Conservation (phyloP, 306 rosid species). For the Vigna radiata region DNA sequence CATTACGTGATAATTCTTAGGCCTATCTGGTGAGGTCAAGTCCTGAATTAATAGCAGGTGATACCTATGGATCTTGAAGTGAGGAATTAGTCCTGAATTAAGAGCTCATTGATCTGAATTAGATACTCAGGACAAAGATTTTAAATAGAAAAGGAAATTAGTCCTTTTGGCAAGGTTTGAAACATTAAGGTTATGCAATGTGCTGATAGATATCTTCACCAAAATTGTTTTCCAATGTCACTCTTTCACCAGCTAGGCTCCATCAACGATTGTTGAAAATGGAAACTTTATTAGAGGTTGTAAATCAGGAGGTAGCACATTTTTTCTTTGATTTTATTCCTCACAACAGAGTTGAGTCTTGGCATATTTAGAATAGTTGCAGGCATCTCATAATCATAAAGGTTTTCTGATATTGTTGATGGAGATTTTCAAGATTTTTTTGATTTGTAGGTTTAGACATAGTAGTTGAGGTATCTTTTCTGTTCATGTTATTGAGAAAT, state of each 20-base stretch:
- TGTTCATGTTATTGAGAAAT: conserved; percentile 35
- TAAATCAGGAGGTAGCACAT: conserved; percentile 41
- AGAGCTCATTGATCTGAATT: conserved; percentile 38
- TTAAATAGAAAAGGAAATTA: conserved; percentile 22
- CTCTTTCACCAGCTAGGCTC: conserved; percentile 33
- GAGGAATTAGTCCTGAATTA: conserved; percentile 14
- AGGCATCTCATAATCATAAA: conserved; percentile 1
- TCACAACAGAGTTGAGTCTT: neutral
- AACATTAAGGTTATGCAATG: conserved; percentile 25
- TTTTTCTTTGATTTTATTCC: conserved; percentile 21
- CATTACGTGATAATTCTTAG: conserved; percentile 60
- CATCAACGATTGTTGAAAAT: conserved; percentile 29
- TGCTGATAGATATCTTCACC: conserved; percentile 28
- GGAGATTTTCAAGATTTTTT: conserved; percentile 25
- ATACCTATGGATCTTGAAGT: conserved; percentile 27
- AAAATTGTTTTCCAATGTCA: conserved; percentile 10
- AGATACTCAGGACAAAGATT: neutral
- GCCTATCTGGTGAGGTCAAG: conserved; percentile 22
- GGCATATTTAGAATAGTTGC: conserved; percentile 32
- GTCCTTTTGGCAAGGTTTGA: conserved; percentile 32
- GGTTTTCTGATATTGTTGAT: conserved; percentile 33
- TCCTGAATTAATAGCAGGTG: conserved; percentile 34
- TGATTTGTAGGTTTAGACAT: conserved; percentile 31
- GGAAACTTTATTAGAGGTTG: conserved; percentile 31
- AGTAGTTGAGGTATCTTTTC: conserved; percentile 16